A percentile compares a stretch with the other conserved stretches of the same genome.
Evolutionary conservation across 2,329 filamentous ascomycete genomes (phyloP).

Genomic region (Penicillium vulpinum): DNA sequence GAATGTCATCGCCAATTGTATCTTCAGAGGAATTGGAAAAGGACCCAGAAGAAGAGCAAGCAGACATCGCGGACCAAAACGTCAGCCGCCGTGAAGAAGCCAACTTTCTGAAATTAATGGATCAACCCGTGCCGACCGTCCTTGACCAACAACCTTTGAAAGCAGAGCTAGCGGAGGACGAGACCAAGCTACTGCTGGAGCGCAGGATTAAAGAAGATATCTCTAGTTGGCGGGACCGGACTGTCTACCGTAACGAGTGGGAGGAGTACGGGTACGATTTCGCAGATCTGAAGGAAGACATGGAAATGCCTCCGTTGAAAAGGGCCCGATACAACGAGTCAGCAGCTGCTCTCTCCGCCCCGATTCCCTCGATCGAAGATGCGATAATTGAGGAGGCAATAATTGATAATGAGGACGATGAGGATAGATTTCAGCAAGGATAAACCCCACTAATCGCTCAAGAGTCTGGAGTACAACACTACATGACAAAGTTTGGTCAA

Average conservation of each 20-base stretch:
- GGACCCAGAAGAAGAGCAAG: constrained; percentile 45
- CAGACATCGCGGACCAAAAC: constrained; percentile 51
- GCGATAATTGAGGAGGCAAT: not conserved
- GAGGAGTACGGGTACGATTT: constrained; percentile 43
- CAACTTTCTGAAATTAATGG: constrained; percentile 47
- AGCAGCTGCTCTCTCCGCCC: not conserved
- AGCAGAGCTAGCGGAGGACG: constrained; percentile 19
- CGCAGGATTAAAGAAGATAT: constrained; percentile 39
- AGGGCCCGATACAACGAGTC: constrained; percentile 25
- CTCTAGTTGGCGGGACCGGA: constrained; percentile 51
- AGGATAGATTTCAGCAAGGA: not conserved
- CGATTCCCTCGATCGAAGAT: not conserved
- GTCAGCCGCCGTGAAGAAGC: constrained; percentile 48
- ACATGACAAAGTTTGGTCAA: not conserved
- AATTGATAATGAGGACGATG: not conserved
- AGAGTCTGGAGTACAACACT: not conserved
- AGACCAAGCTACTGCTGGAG: constrained; percentile 25
- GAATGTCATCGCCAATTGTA: not conserved
- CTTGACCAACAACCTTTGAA: constrained; percentile 22
- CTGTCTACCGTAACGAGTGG: constrained; percentile 53
- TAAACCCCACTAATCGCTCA: not conserved
- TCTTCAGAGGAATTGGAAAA: constrained; percentile 18
- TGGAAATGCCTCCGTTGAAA: constrained; percentile 34
- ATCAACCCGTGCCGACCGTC: constrained; percentile 19
- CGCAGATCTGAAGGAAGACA: constrained; percentile 30